Conservation (phyloP, 805 yeast genomes). For the Cyberlindnera mrakii region DNA sequence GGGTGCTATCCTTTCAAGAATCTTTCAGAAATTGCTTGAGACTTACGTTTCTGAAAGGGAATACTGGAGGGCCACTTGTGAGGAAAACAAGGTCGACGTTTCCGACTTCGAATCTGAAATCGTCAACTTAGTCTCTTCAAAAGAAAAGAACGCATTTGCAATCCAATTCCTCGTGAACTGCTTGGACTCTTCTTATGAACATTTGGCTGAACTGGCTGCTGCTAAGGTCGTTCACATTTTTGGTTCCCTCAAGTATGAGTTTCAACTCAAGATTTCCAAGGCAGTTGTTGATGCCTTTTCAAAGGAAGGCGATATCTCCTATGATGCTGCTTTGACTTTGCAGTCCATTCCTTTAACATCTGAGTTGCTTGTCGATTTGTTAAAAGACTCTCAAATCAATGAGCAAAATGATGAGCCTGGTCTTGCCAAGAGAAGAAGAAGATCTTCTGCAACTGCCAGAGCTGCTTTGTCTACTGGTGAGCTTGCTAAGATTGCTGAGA, state of each 20-base stretch:
- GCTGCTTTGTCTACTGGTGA: slow-evolving; percentile 68
- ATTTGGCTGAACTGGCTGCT: slow-evolving; percentile 43
- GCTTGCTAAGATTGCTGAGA: slow-evolving; percentile 67
- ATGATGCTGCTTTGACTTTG: slow-evolving; percentile 48
- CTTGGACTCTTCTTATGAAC: slow-evolving; percentile 39
- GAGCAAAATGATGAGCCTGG: slow-evolving; percentile 32
- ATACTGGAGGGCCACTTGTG: slow-evolving; percentile 38
- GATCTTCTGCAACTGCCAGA: slow-evolving; percentile 69
- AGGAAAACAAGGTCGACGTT: slow-evolving; percentile 43
- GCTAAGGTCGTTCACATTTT: slow-evolving; percentile 51
- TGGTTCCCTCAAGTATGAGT: slow-evolving; percentile 47
- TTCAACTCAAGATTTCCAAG: slow-evolving; percentile 51
- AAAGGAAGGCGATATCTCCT: slow-evolving; percentile 33
- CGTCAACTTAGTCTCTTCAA: slow-evolving; percentile 52
- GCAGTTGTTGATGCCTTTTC: slow-evolving; percentile 52
- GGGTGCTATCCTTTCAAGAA: slow-evolving; percentile 39
- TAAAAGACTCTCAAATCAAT: slow-evolving; percentile 55
- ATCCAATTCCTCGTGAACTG: slow-evolving; percentile 54
- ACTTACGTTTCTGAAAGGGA: slow-evolving; percentile 42
- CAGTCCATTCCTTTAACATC: slow-evolving; percentile 50
- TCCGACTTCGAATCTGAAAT: slow-evolving; percentile 50
- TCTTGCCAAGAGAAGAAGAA: slow-evolving; percentile 75
- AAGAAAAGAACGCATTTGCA: slow-evolving; percentile 51
- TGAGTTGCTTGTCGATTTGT: slow-evolving; percentile 50
- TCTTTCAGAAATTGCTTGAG: slow-evolving; percentile 40